A percentile compares a stretch with the other conserved stretches of the same genome.
Evolutionary conservation across 331 rosid genomes (phyloP).

Genomic region (Acacia concinna): DNA sequence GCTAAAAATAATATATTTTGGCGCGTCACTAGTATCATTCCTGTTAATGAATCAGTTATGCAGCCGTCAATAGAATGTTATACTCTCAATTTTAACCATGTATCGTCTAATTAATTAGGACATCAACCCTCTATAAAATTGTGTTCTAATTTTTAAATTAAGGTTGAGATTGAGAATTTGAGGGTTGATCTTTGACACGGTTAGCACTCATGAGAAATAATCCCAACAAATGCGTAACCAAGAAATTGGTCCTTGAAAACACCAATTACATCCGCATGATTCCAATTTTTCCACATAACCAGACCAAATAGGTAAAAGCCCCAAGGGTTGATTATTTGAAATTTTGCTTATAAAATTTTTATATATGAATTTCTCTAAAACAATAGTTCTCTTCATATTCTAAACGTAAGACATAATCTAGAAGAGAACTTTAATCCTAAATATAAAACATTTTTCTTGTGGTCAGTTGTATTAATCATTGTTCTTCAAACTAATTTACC

Average conservation of each 20-base stretch:
- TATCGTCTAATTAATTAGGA: background rate
- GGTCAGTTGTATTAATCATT: too few relatives aligned
- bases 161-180: background rate
- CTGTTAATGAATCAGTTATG: background rate
- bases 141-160: too few relatives aligned
- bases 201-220: background rate
- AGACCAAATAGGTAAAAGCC: background rate
- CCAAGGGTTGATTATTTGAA: background rate
- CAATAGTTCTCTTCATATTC: too few relatives aligned
- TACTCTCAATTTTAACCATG: background rate
- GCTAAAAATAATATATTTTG: too few relatives aligned
- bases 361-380: background rate
- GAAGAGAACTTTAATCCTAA: too few relatives aligned
- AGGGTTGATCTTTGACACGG: background rate
- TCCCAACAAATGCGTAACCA: too few relatives aligned
- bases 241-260: background rate
- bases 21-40: background rate
- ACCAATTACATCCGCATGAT: background rate
- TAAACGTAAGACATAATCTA: too few relatives aligned
- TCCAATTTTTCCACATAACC: background rate
- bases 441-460: too few relatives aligned
- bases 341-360: too few relatives aligned
- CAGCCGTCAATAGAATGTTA: background rate
- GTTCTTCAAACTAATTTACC: too few relatives aligned
- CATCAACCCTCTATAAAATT: background rate